Base-by-base conservation (phyloP, 495 filamentous ascomycete species). In the Margaritispora aquatica region DNA sequence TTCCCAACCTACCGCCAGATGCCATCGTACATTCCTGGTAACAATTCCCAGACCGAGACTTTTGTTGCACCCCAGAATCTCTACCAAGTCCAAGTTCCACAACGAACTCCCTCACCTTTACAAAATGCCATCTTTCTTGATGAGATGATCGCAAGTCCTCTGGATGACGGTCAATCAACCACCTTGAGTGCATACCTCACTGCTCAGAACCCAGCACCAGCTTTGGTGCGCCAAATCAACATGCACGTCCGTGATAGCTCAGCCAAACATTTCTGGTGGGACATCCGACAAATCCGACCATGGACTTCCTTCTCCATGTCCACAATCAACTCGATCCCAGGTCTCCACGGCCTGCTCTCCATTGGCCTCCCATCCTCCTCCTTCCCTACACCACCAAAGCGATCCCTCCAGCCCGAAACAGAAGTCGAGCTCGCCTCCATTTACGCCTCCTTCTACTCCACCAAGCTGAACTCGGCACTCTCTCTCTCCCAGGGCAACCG, bases 261-360 rank as follows among this genome's bases (percentile, higher is more conserved):
- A 64, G 84, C 88, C 67, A 86, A 85, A 66, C 87, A 95, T 68
- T 93, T 90, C 68, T 97, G 92, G 92, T 97, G 88, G 88, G 92
- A 97, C 62, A 81, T 96, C 55, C 88, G 92, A 51, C 92, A 95
- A 65, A 76, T 96, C 61, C 85, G 88, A 50, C 79, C 83, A 61
- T 97, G 92, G 92, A 78, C 77, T 46, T 79, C 82, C 59, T 96
- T 96, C 79, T 87, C 80, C 54, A 72, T 90, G 23, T 67, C 73
- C 48, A 85, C 86, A 53, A 88, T 97, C 71, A 77, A 83, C 62
- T 76, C 83, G n/a, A 80, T 96, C 51, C 85, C 84, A 0, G 82
- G 82, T 15, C 87, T 95, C 48, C 78, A 84, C 21, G 76, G 79
- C 50, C 84, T 94, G n/a, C 81, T 97, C 47, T 83, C 81, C 61